Evolutionary conservation across 805 yeast genomes (phyloP).

Genomic region (Metschnikowia baotianmanensis): DNA sequence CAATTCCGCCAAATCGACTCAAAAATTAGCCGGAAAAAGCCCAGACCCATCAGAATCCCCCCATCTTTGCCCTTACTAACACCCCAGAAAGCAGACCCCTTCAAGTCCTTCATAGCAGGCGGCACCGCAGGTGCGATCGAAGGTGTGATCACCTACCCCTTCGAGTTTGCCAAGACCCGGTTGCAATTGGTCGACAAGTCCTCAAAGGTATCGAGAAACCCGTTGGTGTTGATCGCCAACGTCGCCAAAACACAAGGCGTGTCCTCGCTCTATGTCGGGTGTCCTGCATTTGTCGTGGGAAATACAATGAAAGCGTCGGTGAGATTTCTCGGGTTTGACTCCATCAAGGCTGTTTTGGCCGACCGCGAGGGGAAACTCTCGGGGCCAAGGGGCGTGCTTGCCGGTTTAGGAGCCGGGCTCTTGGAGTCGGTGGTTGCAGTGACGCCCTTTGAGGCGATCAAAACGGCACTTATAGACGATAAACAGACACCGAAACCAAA

Average conservation of each 20-base stretch:
- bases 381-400: conserved; percentile 88
- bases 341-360: conserved; percentile 70
- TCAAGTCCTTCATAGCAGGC: conserved; percentile 87
- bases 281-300: conserved; percentile 95
- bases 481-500: conserved; percentile 73
- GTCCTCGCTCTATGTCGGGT: conserved; percentile 82
- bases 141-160: conserved; percentile 90
- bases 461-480: conserved; percentile 94
- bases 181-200: conserved; percentile 75
- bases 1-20: too few relatives aligned
- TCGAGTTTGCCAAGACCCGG: conserved; percentile 94
- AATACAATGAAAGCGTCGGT: conserved; percentile 97
- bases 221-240: conserved; percentile 72
- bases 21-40: too few relatives aligned
- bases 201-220: conserved; percentile 71
- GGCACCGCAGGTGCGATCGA: conserved; percentile 97
- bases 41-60: background rate
- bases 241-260: conserved; percentile 79
- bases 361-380: conserved; percentile 86
- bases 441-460: conserved; percentile 95
- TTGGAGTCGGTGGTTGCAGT: conserved; percentile 90
- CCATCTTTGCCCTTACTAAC: conserved; percentile 15
- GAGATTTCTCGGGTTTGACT: conserved; percentile 88
- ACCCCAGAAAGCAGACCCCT: conserved; percentile 55
- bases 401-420: conserved; percentile 97